Base-by-base conservation (phyloP, 140 eudicot genomes). In the Erigeron philadelphicus region DNA sequence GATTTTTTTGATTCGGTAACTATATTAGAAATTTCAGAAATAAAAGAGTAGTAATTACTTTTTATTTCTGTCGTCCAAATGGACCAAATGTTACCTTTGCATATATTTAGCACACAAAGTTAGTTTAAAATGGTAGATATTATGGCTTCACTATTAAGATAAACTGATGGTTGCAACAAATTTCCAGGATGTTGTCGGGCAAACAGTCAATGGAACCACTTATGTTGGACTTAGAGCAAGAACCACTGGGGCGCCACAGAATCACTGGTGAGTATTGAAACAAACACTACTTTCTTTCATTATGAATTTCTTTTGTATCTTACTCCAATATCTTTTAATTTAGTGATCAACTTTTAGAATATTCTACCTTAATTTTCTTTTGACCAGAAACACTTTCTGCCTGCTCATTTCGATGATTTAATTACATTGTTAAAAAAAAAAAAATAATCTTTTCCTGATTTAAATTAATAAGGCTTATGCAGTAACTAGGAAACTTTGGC, bases 221-320 rank as follows among this genome's bases (percentile, higher is more conserved):
- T 92, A 92, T 74, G 95, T 84, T 59, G 98, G 98, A 60, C 74
- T 88, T 35, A 76, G 98, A 86, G 98, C 98, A 79, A 83, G 98
- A 81, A 92, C 98, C 23, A 92, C 98, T 0, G 96, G 98, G 56
- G 96, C 98, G 56, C 98, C 98, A 35, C 98, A 91, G 81, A 91
- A 91, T 78, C 98, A 91, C 76, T 91, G 98, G 96, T 84, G 64
- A 61, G 78, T 68, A 17, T 9, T 66, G n/a, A 3, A 58, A 15
- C 7, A 35, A 55, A 62, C 42, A 21, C 11, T 8, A 9, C 5
- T 5, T 73, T 38, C 7, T 19, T 70, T 9, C 0, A 16, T 64
- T 58, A 17, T 10, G 4, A 10, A 0, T 59, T 31, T 8, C 11
- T 35, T 43, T 13, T 55, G 7, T 16, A 15, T 15, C 58, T 43